phyloP scores from a whole-genome alignment of 441 rosid genomes.

The Capsella rubella region DNA sequence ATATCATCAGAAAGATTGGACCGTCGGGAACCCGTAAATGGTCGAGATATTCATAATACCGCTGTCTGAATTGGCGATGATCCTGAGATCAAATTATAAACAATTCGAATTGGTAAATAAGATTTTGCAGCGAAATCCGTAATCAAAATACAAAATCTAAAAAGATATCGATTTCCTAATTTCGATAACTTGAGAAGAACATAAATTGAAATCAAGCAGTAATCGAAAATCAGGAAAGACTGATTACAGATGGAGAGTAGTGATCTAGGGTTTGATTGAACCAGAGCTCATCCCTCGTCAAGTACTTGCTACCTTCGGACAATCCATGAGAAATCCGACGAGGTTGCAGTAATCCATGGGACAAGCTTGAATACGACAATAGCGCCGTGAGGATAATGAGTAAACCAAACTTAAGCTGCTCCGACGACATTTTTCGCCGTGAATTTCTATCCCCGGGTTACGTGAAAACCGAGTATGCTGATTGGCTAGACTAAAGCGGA shows the following conservation, averaged over 20 bases:
- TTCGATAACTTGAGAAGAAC: neutral
- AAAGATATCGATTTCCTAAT: neutral
- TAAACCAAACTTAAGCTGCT: neutral
- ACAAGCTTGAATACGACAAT: constrained; percentile 22
- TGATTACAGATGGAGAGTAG: constrained; percentile 69
- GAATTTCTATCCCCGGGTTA: constrained; percentile 21
- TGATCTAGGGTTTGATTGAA: constrained; percentile 87
- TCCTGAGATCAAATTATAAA: constrained; percentile 53
- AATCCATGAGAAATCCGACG: constrained; percentile 52
- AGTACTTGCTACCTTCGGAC: constrained; percentile 51
- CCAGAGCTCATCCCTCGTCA: constrained; percentile 80
- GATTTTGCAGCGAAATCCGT: constrained; percentile 7
- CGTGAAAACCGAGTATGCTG: no score
- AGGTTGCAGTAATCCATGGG: constrained; percentile 50
- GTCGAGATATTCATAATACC: constrained; percentile 84
- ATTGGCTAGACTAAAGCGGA: no score
- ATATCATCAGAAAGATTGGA: constrained; percentile 77
- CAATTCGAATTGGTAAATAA: neutral
- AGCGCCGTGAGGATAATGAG: constrained; percentile 23
- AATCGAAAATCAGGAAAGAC: constrained; percentile 2
- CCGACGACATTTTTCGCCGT: constrained; percentile 44
- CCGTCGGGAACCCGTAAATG: constrained; percentile 71
- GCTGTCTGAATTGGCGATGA: constrained; percentile 67
- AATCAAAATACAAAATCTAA: neutral
- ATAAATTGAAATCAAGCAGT: neutral